Conservation (phyloP, 371 early-diverging fungal species). For the Cokeromyces recurvatus region DNA sequence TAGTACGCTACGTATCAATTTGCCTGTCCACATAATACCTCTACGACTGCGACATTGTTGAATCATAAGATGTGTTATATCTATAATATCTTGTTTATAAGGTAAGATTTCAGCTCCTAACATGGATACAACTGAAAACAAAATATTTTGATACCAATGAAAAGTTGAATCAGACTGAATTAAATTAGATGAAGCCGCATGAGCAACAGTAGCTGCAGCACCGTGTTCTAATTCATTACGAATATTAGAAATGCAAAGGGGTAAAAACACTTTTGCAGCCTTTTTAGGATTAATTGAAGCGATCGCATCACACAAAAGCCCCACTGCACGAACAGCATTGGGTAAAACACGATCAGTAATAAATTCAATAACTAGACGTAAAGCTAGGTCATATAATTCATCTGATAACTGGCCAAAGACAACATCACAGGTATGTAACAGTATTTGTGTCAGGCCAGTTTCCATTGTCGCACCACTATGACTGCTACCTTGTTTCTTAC, state of each 20-base stretch:
- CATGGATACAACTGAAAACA: slow-evolving; percentile 48
- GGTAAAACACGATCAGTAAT: slow-evolving; percentile 58
- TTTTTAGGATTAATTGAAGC: slow-evolving; percentile 43
- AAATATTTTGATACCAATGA: slow-evolving; percentile 75
- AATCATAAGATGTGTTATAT: slow-evolving; percentile 47
- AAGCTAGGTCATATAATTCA: slow-evolving; percentile 55
- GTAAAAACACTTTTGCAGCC: slow-evolving; percentile 56
- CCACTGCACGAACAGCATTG: slow-evolving; percentile 67
- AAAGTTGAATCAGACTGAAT: slow-evolving; percentile 68
- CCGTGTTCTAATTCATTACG: slow-evolving; percentile 66
- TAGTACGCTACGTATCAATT: slow-evolving; percentile 48
- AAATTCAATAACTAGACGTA: slow-evolving; percentile 58
- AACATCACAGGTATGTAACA: slow-evolving; percentile 55
- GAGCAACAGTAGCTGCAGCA: slow-evolving; percentile 57
- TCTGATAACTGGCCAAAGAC: slow-evolving; percentile 67
- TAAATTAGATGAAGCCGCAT: slow-evolving; percentile 45
- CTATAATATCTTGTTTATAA: slow-evolving; percentile 48
- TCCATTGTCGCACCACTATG: slow-evolving; percentile 29
- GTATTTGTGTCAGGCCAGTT: slow-evolving; percentile 37
- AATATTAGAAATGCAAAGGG: slow-evolving; percentile 57
- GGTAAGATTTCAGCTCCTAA: slow-evolving; percentile 51
- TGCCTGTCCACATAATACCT: slow-evolving; percentile 73
- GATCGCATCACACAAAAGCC: slow-evolving; percentile 45
- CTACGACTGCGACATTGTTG: slow-evolving; percentile 56
- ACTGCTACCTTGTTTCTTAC: slow-evolving; percentile 26